Base-by-base conservation (phyloP, 192 early-diverging fungal genomes). In the Lobosporangium transversale region DNA sequence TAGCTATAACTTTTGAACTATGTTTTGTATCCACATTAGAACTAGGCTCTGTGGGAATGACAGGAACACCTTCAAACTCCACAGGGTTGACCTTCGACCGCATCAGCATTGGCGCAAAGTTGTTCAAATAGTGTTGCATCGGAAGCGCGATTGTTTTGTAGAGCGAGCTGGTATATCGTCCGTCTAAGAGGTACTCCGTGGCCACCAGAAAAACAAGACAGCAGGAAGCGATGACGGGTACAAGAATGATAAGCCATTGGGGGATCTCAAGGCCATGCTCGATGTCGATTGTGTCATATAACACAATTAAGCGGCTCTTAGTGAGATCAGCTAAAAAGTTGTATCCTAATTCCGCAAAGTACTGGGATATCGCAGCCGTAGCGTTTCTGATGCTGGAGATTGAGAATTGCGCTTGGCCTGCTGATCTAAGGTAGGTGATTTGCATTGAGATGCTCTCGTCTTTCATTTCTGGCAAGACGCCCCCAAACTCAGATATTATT, bases 101-200 rank as follows among this genome's bases (percentile, higher is more conserved):
- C 33, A 50, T 62, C 47, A 62, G 4, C 59, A 62, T 50, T 23
- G 59, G 59, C 10, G 59, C 48, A 24, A 24, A 36, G 15, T 9
- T 26, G 23, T 48, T 51, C 26, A 49, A 10, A 12, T 21, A 4
- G 2, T 45, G 2, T 4, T 26, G n/a, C 31, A 50, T 31, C 9
- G 12, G 1, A 31, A 62, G 0, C 2, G 47, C 31, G 20, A 62
- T 35, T 3, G 21, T 6, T 20, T 50, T 62, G 45, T 62, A 50
- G 10, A 62, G 59, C 1, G 59, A 62, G 29, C 48, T 11, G 8
- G 33, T 48, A 44, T 24, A 62, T 51, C 59, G 27, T 20, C 23
- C 59, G 11, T 49, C 32, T 23, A 50, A n/a, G 18, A 62, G 36
- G n/a, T 36, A 50, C 17, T 26, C 20, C 27, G 59, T 36, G 1